These are phyloP conservation scores for Vitis rupestris DNA, from an alignment of 164 flowering plant species.

Conservation along the genomic window DNA sequence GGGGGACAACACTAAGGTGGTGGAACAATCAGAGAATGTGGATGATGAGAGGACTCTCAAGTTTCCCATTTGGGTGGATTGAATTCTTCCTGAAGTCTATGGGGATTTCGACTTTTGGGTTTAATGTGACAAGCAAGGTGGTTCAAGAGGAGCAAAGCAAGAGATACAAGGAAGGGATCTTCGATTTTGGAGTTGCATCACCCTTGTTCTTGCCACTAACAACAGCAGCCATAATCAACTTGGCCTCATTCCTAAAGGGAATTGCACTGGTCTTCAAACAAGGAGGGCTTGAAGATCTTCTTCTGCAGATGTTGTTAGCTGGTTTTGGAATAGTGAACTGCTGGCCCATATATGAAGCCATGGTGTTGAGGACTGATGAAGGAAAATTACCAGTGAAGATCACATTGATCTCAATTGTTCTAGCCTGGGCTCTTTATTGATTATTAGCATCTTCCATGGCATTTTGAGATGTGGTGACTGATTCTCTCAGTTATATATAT, in stretches of 20 bases:
- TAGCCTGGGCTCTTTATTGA: not conserved
- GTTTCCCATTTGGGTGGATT: too few species aligned
- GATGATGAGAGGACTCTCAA: too few species aligned
- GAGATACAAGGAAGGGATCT: constrained; percentile 42
- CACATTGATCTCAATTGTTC: not conserved
- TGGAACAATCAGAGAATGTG: too few species aligned
- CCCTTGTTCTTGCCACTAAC: constrained; percentile 49
- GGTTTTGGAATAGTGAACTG: not conserved
- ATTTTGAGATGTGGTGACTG: too few species aligned
- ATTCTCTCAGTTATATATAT: too few species aligned
- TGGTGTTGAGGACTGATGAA: not conserved
- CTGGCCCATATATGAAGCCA: not conserved
- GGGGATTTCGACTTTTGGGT: not conserved
- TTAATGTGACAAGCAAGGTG: not conserved
- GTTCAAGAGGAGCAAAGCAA: constrained; percentile 39
- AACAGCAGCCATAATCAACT: constrained; percentile 38
- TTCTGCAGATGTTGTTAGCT: not conserved
- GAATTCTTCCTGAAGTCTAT: too few species aligned
- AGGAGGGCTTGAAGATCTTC: not conserved
- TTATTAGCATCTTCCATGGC: not conserved
- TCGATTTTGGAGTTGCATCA: constrained; percentile 52
- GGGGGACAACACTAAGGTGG: too few species aligned
- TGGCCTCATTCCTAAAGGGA: constrained; percentile 30
- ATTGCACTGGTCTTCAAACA: not conserved
- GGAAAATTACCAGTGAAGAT: not conserved